These are phyloP conservation scores for Russula griseocarnosa DNA, from an alignment of 768 basidiomycete species.

Conservation along the genomic window DNA sequence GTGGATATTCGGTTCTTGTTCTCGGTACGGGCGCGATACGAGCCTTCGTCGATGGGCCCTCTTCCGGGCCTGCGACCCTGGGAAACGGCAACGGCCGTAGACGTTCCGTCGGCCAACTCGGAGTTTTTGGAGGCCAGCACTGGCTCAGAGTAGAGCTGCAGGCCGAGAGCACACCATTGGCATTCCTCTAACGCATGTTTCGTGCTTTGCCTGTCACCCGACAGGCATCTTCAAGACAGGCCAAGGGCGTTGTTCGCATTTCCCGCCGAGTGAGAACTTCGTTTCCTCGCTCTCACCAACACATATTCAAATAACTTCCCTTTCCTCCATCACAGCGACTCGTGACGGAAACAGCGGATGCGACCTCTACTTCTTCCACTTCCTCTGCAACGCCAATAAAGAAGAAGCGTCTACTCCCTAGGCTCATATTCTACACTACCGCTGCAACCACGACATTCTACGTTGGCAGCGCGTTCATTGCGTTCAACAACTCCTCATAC, in stretches of 20 bases:
- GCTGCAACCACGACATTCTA: constrained; percentile 74
- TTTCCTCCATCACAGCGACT: constrained; percentile 46
- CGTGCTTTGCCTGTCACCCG: constrained; percentile 56
- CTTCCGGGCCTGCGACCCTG: background rate
- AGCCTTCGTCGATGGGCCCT: too few relatives aligned
- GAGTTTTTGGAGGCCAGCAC: too few relatives aligned
- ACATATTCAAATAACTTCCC: constrained; percentile 2
- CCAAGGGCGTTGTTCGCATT: constrained; percentile 48
- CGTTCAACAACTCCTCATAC: constrained; percentile 74
- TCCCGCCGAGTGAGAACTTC: constrained; percentile 53
- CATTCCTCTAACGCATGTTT: constrained; percentile 38
- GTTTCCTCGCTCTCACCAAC: constrained; percentile 16
- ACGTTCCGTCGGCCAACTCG: background rate
- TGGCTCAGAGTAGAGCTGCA: background rate
- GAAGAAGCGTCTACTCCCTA: constrained; percentile 53
- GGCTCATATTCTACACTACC: constrained; percentile 63
- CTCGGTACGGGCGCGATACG: background rate
- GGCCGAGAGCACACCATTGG: background rate
- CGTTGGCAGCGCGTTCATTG: constrained; percentile 71
- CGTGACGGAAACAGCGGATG: constrained; percentile 46
- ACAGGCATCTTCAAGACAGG: constrained; percentile 43
- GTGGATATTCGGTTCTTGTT: too few relatives aligned
- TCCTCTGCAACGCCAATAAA: constrained; percentile 40
- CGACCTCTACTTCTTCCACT: constrained; percentile 28
- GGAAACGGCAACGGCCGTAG: background rate